Percentiles rank a stretch among this genome's conserved stretches.
Conservation (phyloP, 148 eudicot species). For the Camellia sinensis region DNA sequence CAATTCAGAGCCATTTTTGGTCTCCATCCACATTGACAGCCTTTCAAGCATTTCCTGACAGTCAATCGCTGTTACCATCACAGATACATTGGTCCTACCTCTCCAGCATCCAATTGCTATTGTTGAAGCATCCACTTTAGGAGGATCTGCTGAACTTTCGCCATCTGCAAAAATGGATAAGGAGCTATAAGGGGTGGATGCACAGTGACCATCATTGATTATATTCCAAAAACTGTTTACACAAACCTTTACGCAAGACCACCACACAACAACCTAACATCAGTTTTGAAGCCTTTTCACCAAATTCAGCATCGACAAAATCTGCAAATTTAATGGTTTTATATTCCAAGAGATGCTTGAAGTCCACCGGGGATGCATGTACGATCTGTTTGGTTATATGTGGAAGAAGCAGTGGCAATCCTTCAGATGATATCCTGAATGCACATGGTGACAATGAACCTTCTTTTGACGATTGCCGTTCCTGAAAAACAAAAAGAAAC, state of each 20-base stretch:
- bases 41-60: conserved; percentile 88
- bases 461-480: conserved; percentile 86
- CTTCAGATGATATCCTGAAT: conserved; percentile 97
- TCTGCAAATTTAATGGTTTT: conserved; percentile 72
- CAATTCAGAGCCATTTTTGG: conserved; percentile 8
- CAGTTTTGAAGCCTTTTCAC: conserved; percentile 60
- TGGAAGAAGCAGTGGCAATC: conserved; percentile 88
- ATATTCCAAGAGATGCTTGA: conserved; percentile 82
- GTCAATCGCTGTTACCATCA: conserved; percentile 87
- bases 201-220: neutral
- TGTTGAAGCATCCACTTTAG: conserved; percentile 44
- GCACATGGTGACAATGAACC: conserved; percentile 63
- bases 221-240: neutral
- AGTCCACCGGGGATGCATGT: conserved; percentile 61
- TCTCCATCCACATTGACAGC: conserved; percentile 41
- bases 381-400: conserved; percentile 84
- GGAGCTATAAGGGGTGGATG: neutral
- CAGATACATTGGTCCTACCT: conserved; percentile 68
- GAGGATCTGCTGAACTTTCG: conserved; percentile 24
- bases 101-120: conserved; percentile 97
- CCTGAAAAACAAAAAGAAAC: conserved; percentile 34
- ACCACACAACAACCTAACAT: conserved; percentile 81
- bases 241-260: conserved; percentile 70
- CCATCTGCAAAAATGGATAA: conserved; percentile 35
- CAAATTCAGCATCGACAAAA: conserved; percentile 71